Base-by-base conservation (phyloP, 2,329 filamentous ascomycete genomes). In the Aaosphaeria arxii region DNA sequence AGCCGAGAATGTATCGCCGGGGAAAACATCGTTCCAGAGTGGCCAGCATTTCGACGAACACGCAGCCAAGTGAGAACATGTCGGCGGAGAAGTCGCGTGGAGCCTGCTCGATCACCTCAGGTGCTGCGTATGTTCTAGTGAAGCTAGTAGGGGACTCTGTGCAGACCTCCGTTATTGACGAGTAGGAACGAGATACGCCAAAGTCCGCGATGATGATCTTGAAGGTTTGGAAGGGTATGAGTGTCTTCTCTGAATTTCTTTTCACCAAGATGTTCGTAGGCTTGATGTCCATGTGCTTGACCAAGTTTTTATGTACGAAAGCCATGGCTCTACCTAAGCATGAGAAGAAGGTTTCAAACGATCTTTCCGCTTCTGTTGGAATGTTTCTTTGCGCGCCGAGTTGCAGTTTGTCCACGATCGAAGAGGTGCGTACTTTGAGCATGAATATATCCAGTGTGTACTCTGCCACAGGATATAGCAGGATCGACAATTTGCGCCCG, bases 261-360 rank as follows among this genome's bases (percentile, higher is more conserved):
- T 45, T 42, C 4, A 61, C 53, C 5, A 62, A 43, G 11, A 61
- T 45, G 33, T 61, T 61, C 40, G 49, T 43, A 2, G 58, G 59
- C 32, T 62, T 62, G 43, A 62, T 57, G 40, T 62, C 59, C 56
- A 57, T 62, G 43, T 61, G 59, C 39, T 57, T 59, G 9, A 52
- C 49, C 29, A 43, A 32, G 6, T 38, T 40, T 5, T 13, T 35
- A 30, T 62, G 59, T 11, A 62, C 41, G 43, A 45, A 56, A 1
- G 17, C 28, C 2, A 61, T 28, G 5, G 54, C 54, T 30, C 41
- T 41, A 1, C 45, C 38, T 5, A 60, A 42, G 38, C 58, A 62
- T 6, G 30, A 31, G 30, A 57, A 40, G 17, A 24, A 24, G 17
- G 17, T 24, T 24, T 24, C 17, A 24, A 24, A 24, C 17, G 17